Percentiles rank a stretch among this genome's conserved stretches.
Conservation (phyloP, 1,139 yeast genomes). For the Yamadazyma siamensis region DNA sequence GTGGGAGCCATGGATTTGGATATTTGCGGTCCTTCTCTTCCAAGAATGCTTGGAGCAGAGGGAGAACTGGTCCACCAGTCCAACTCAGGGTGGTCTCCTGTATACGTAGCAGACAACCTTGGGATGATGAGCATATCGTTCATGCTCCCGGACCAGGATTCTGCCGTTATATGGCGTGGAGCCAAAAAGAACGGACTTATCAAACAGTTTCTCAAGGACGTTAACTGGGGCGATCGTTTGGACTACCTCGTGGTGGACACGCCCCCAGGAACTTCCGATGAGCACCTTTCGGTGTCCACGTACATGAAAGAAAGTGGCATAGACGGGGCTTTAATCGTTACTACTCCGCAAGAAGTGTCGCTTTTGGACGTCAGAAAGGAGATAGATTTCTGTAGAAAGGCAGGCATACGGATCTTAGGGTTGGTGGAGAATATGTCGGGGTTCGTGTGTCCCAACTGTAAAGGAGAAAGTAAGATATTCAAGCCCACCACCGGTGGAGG, state of each 20-base stretch:
- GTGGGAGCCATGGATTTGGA: conserved; percentile 97
- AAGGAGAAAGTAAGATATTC: conserved; percentile 86
- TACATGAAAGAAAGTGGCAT: conserved; percentile 88
- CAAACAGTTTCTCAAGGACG: conserved; percentile 91
- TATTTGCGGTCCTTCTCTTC: conserved; percentile 96
- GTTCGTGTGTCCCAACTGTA: conserved; percentile 93
- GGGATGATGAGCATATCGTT: conserved; percentile 96
- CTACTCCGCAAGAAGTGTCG: conserved; percentile 98
- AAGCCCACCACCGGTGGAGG: conserved; percentile 98
- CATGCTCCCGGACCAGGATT: conserved; percentile 90
- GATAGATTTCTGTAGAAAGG: conserved; percentile 90
- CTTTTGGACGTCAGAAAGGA: conserved; percentile 92
- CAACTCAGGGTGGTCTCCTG: conserved; percentile 94
- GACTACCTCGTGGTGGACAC: conserved; percentile 93
- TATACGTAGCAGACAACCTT: conserved; percentile 88
- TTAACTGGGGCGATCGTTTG: conserved; percentile 85
- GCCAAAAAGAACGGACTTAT: conserved; percentile 90
- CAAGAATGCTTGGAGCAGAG: conserved; percentile 89
- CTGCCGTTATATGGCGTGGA: conserved; percentile 97
- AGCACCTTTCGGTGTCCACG: conserved; percentile 85
- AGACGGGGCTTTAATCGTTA: conserved; percentile 92
- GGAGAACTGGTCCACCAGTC: conserved; percentile 87
- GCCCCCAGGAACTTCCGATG: conserved; percentile 98
- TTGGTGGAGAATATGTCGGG: conserved; percentile 98
- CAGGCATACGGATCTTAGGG: conserved; percentile 81